Base-by-base conservation (phyloP, 768 basidiomycete species). In the Russula brevipes region DNA sequence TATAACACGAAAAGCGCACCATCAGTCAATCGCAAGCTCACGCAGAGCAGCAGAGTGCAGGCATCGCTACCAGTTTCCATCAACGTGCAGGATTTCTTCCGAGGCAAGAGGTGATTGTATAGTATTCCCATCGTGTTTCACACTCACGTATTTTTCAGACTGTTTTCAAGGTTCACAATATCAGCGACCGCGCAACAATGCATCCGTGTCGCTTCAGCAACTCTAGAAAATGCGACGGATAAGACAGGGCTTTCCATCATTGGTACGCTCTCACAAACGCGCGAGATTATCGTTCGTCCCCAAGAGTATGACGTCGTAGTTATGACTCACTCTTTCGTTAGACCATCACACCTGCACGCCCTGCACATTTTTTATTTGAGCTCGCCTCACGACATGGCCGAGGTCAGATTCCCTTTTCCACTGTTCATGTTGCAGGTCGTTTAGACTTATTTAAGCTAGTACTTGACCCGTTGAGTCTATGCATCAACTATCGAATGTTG, bases 31-130 rank as follows among this genome's bases (percentile, higher is more conserved):
- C 81, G 93, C 42, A 81, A 73, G 5, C 72, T 91, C 33, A 78
- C 76, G 44, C 77, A 83, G 36, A 79, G 82, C 12, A 80, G 82
- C 61, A 73, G 79, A 2, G 77, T 95, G 4, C 78, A 81, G 14
- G 85, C 88, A 7, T 81, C 88, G 0, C 78, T 98, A 4, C 95
- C 96, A 0, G 79, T 99, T 49, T 84, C 89, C 3, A 90, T 98
- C 61, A 97, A 95, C 61, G 96, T 98, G 0, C 91, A 98, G 74
- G 97, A 99, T 72, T 95, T 93, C 74, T 98, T 98, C 79, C 85
- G 96, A 24, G 88, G 88, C 33, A 79, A 84, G 60, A 86, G 85
- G 96, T 94, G 49, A 80, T 50, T 6, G 12, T 38, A 59, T 45
- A 9, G 39, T 30, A 44, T n/a, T 12, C 4, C 9, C 2, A 24